These are phyloP conservation scores for Rhytidhysteron rufulum DNA, from an alignment of 2,329 filamentous ascomycete genomes.

Conservation along the genomic window DNA sequence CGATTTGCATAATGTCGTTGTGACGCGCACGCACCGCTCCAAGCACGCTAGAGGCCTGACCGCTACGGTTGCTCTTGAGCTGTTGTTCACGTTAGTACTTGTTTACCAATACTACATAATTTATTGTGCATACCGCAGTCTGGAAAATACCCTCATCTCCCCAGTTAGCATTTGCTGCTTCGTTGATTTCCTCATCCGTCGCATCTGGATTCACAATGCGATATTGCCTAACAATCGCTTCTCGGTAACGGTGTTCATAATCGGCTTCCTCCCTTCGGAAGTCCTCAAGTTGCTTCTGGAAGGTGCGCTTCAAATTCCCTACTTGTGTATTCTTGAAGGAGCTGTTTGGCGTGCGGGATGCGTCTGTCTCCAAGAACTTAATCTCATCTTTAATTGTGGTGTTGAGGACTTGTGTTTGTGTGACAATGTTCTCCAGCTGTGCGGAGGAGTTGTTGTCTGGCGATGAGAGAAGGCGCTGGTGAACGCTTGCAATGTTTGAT, in stretches of 20 bases:
- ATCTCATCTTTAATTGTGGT: constrained; percentile 76
- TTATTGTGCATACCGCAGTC: constrained; percentile 60
- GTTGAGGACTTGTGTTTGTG: constrained; percentile 68
- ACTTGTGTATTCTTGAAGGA: constrained; percentile 67
- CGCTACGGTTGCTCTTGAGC: constrained; percentile 71
- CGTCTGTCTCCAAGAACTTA: constrained; percentile 69
- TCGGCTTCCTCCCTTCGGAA: constrained; percentile 69
- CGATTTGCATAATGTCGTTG: constrained; percentile 78
- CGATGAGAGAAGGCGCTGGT: constrained; percentile 67
- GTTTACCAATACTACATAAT: not conserved
- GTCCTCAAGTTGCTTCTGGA: constrained; percentile 66
- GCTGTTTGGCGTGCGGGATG: constrained; percentile 60
- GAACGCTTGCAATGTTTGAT: constrained; percentile 63
- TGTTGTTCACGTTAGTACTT: constrained; percentile 28
- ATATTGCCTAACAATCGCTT: constrained; percentile 77
- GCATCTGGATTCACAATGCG: constrained; percentile 78
- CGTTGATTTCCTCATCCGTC: constrained; percentile 65
- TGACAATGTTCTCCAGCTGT: constrained; percentile 64
- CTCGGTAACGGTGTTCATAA: constrained; percentile 68
- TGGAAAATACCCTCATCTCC: constrained; percentile 78
- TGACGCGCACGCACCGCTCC: constrained; percentile 77
- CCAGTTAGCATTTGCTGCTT: constrained; percentile 69
- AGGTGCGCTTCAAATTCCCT: constrained; percentile 65
- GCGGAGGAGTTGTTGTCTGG: constrained; percentile 52
- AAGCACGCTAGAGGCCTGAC: constrained; percentile 68